A percentile compares a stretch with the other conserved stretches of the same genome.
Conservation (phyloP, 169 alveolate genomes). For the Plasmodium blacklocki region DNA sequence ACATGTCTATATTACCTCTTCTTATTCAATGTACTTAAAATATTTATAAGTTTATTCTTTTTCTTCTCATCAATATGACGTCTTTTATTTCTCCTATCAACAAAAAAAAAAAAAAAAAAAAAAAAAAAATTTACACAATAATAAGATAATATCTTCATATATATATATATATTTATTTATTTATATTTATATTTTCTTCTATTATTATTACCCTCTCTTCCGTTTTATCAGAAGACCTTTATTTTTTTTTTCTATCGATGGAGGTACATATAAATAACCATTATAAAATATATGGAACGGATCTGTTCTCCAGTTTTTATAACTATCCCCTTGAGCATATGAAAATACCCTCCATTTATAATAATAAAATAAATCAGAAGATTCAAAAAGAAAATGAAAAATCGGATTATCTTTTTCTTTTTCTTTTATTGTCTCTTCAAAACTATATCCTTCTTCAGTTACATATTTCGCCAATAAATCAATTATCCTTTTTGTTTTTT, state of each 20-base stretch:
- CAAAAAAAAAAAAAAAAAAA: neutral
- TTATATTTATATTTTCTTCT: neutral
- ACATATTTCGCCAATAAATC: conserved; percentile 84
- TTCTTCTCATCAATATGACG: conserved; percentile 39
- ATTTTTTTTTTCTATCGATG: conserved; percentile 34
- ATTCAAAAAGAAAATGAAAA: conserved; percentile 50
- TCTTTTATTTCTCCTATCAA: conserved; percentile 48
- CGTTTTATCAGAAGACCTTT: conserved; percentile 12
- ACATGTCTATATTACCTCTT: conserved; percentile 43
- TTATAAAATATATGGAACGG: conserved; percentile 70
- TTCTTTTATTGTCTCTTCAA: conserved; percentile 67
- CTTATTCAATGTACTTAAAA: conserved; percentile 42
- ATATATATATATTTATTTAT: neutral
- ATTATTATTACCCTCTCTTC: conserved; percentile 9
- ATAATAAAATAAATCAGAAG: conserved; percentile 64
- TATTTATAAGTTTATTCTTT: conserved; percentile 48
- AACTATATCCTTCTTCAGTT: conserved; percentile 77
- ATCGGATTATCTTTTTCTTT: conserved; percentile 55
- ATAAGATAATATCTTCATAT: too few species aligned
- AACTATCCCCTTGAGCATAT: conserved; percentile 76
- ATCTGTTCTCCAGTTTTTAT: conserved; percentile 71
- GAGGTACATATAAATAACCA: conserved; percentile 72
- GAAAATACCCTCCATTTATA: conserved; percentile 76
- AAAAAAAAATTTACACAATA: neutral
- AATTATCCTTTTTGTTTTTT: conserved; percentile 74